Evolutionary conservation across 2,329 filamentous ascomycete genomes (phyloP).

Genomic region (Aureobasidium zeae): DNA sequence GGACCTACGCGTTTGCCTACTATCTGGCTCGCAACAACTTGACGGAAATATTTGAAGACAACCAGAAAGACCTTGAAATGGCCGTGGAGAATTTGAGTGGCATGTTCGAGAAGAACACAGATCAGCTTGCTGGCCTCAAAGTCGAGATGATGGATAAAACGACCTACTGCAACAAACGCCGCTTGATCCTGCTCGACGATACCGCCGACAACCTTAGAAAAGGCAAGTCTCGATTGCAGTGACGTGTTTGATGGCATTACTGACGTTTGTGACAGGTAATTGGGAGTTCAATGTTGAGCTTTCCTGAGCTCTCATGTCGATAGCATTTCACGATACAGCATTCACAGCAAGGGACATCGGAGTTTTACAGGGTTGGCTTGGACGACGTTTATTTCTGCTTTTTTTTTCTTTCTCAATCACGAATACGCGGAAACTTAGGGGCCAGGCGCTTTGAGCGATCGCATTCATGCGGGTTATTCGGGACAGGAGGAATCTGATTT

Average conservation of each 20-base stretch:
- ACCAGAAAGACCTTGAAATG: slow-evolving; percentile 96
- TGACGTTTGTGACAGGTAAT: slow-evolving; percentile 21
- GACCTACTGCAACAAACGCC: slow-evolving; percentile 85
- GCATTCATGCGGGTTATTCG: neutral
- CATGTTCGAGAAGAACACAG: slow-evolving; percentile 97
- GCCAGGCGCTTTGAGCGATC: neutral
- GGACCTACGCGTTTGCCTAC: slow-evolving; percentile 98
- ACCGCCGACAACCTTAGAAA: slow-evolving; percentile 87
- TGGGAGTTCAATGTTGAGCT: slow-evolving; percentile 27
- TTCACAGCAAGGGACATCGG: slow-evolving; percentile 3
- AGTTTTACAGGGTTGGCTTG: neutral
- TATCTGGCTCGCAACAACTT: slow-evolving; percentile 94
- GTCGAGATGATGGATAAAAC: slow-evolving; percentile 99
- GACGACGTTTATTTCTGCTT: neutral
- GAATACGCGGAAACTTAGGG: neutral
- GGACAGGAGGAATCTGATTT: no score
- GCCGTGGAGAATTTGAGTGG: slow-evolving; percentile 94
- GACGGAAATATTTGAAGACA: slow-evolving; percentile 96
- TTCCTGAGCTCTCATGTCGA: neutral
- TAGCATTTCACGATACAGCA: slow-evolving; percentile 5
- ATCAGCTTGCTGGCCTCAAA: slow-evolving; percentile 75
- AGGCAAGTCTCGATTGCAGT: slow-evolving; percentile 48
- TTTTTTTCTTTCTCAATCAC: neutral
- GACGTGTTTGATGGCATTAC: slow-evolving; percentile 4
- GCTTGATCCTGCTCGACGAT: slow-evolving; percentile 81